phyloP scores from a whole-genome alignment of 495 filamentous ascomycete species.

The Venustampulla echinocandica region DNA sequence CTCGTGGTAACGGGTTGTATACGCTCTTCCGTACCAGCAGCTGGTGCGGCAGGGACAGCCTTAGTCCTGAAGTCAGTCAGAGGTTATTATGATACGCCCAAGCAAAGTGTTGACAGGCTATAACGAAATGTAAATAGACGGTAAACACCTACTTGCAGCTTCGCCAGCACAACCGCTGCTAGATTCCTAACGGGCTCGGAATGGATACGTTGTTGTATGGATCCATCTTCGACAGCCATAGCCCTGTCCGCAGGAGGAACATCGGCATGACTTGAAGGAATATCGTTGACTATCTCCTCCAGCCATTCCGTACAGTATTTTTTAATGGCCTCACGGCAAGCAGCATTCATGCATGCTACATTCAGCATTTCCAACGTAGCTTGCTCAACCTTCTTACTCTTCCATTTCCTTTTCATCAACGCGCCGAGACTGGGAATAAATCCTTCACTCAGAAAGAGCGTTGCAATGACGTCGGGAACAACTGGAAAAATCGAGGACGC shows the following conservation, averaged over 20 bases:
- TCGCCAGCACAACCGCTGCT: slow-evolving; percentile 80
- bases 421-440: slow-evolving; percentile 65
- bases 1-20: slow-evolving; percentile 43
- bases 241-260: slow-evolving; percentile 10
- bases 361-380: slow-evolving; percentile 80
- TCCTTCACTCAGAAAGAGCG: slow-evolving; percentile 74
- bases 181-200: slow-evolving; percentile 46
- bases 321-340: slow-evolving; percentile 68
- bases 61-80: slow-evolving; percentile 44
- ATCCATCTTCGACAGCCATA: slow-evolving; percentile 14
- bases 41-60: slow-evolving; percentile 32
- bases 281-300: slow-evolving; percentile 63
- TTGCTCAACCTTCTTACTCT: slow-evolving; percentile 68
- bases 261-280: slow-evolving; percentile 51
- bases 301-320: slow-evolving; percentile 80
- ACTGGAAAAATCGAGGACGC: slow-evolving; percentile 82
- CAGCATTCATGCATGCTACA: slow-evolving; percentile 73
- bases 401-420: slow-evolving; percentile 62
- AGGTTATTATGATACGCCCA: slow-evolving; percentile 8
- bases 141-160: slow-evolving; percentile 47
- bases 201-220: slow-evolving; percentile 29
- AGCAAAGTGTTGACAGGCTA: too few relatives aligned
- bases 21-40: slow-evolving; percentile 30
- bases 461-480: slow-evolving; percentile 55
- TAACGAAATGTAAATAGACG: neutral